phyloP scores from a whole-genome alignment of 768 basidiomycete genomes.

The Lactarius evosmus region DNA sequence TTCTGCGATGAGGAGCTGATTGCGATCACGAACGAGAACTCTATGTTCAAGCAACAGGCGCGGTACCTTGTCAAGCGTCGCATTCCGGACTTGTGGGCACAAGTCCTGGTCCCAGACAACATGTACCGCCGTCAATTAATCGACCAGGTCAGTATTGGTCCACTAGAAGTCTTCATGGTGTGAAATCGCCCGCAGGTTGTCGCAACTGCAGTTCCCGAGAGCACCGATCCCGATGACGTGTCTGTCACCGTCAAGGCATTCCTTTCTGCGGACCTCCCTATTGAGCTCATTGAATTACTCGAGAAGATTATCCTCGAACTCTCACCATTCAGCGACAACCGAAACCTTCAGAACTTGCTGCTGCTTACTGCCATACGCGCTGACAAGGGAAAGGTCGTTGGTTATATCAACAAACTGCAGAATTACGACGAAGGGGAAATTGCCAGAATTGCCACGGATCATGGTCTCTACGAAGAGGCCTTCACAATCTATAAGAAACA shows the following conservation, averaged over 20 bases:
- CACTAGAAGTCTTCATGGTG: constrained; percentile 3
- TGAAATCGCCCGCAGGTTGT: constrained; percentile 56
- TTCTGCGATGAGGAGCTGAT: constrained; percentile 98
- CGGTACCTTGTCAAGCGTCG: constrained; percentile 97
- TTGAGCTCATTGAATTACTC: constrained; percentile 93
- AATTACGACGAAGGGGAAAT: constrained; percentile 95
- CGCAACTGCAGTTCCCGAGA: constrained; percentile 93
- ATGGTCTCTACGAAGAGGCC: constrained; percentile 94
- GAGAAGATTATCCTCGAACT: constrained; percentile 99
- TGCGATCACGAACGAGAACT: constrained; percentile 95
- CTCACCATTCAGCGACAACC: constrained; percentile 97
- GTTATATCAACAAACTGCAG: constrained; percentile 95
- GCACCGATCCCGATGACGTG: constrained; percentile 97
- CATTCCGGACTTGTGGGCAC: constrained; percentile 92
- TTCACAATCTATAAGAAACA: constrained; percentile 98
- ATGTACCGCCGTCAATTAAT: constrained; percentile 90
- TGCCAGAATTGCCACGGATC: constrained; percentile 93
- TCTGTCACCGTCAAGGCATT: constrained; percentile 98
- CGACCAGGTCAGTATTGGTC: constrained; percentile 60
- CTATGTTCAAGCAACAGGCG: constrained; percentile 99
- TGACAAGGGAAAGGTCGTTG: constrained; percentile 97
- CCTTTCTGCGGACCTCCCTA: constrained; percentile 93
- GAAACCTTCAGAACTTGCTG: constrained; percentile 91
- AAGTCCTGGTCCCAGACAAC: constrained; percentile 87
- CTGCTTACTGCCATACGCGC: constrained; percentile 94